Evolutionary conservation across 164 flowering plant genomes (phyloP).

Genomic region (Piper longum): DNA sequence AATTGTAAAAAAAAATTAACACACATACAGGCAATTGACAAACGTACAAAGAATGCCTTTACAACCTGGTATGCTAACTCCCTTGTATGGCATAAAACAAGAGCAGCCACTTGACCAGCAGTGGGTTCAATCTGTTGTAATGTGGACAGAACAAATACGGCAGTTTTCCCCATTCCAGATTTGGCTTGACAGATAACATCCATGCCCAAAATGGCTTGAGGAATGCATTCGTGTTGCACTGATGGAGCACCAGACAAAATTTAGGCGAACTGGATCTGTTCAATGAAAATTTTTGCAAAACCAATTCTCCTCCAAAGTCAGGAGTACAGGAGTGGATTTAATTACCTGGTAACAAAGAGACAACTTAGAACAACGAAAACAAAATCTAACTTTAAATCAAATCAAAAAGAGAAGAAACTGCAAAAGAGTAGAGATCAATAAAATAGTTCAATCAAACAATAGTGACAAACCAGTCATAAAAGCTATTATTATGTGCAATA

Average conservation of each 20-base stretch:
- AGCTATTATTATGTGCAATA: too few species aligned
- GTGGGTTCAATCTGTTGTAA: slow-evolving; percentile 89
- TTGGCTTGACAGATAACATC: slow-evolving; percentile 99
- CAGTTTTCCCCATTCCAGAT: slow-evolving; percentile 99
- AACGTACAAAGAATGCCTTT: background rate
- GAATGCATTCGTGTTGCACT: slow-evolving; percentile 99
- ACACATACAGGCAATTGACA: too few species aligned
- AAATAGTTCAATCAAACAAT: too few species aligned
- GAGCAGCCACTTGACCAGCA: slow-evolving; percentile 93
- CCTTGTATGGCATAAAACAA: slow-evolving; percentile 94
- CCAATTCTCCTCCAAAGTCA: slow-evolving; percentile 28
- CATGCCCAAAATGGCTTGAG: slow-evolving; percentile 97
- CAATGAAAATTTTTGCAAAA: slow-evolving; percentile 48
- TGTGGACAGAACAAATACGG: slow-evolving; percentile 87
- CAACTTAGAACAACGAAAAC: background rate
- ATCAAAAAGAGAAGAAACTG: too few species aligned
- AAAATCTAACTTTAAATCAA: too few species aligned
- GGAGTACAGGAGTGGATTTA: slow-evolving; percentile 22
- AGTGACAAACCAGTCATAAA: too few species aligned
- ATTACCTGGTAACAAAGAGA: slow-evolving; percentile 42
- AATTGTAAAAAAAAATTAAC: background rate
- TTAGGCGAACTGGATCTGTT: slow-evolving; percentile 48
- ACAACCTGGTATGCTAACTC: slow-evolving; percentile 95
- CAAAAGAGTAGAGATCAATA: too few species aligned
- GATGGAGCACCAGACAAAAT: slow-evolving; percentile 19